These are phyloP conservation scores for Noccaea bulbosa DNA, from an alignment of 345 rosid species.

Conservation along the genomic window DNA sequence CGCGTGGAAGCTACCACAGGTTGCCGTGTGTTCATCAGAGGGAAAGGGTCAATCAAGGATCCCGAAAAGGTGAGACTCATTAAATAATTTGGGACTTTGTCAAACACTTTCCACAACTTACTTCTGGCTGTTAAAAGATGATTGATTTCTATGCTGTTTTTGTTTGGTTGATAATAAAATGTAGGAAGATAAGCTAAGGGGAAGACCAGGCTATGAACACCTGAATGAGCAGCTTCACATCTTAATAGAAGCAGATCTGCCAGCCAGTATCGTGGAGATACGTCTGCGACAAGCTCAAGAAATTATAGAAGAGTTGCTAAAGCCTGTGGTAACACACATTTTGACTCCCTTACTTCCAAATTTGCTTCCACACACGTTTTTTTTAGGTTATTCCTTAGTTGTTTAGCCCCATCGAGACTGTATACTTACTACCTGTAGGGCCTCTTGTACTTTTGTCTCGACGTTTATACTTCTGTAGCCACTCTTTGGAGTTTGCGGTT, in stretches of 20 bases:
- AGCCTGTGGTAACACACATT: constrained; percentile 72
- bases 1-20: constrained; percentile 99
- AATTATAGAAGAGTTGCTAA: constrained; percentile 89
- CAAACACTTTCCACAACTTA: constrained; percentile 9
- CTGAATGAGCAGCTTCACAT: constrained; percentile 79
- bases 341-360: no score
- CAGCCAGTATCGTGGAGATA: constrained; percentile 67
- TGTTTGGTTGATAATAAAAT: constrained; percentile 24
- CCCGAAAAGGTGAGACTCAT: constrained; percentile 76
- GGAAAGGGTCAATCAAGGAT: constrained; percentile 98
- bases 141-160: not conserved
- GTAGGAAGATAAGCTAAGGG: constrained; percentile 79
- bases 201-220: constrained; percentile 81
- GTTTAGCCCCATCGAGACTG: constrained; percentile 26
- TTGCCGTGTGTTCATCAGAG: constrained; percentile 97
- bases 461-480: constrained; percentile 35
- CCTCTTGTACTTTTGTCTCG: constrained; percentile 21
- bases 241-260: constrained; percentile 77
- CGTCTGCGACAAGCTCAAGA: constrained; percentile 78
- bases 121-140: not conserved
- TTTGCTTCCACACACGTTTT: constrained; percentile 34
- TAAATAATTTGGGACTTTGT: not conserved
- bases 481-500: constrained; percentile 38
- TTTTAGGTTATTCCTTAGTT: constrained; percentile 11
- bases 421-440: constrained; percentile 39